Base-by-base conservation (phyloP, 1,284 basidiomycete species). In the Amylostereum areolatum region DNA sequence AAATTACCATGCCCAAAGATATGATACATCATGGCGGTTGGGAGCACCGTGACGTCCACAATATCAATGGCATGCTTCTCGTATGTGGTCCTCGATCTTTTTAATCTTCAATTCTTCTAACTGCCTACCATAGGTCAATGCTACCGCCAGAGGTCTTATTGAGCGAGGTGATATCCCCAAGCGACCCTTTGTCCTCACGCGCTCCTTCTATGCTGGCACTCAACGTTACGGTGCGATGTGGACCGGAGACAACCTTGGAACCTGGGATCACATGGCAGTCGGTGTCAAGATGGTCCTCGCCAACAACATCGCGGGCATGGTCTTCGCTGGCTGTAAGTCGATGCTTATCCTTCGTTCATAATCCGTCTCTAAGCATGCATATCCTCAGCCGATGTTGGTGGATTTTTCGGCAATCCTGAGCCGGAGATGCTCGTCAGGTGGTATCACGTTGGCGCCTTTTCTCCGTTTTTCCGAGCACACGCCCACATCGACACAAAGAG, bases 401-500 rank as follows among this genome's bases (percentile, higher is more conserved):
- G 96, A 12, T 99, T 98, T 83, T 99, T 99, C 63, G 96, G 96
- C 44, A 97, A 99, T 67, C 96, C 97, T 0, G 80, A 86, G 36
- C 77, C 86, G 1, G 96, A 99, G 64, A 92, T 98, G 82, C 84
- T 99, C 30, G 85, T 96, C 6, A 80, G 97, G 35, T 99, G 96
- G 96, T 98, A 99, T 64, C 92, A 92, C 71, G 87, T 95, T 34
- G 97, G 96, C 29, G 83, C 87, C 9, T 41, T 28, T 97, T 98
- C 67, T 87, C 96, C 96, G 3, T 99, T 99, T 81, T 96, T 99
- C 86, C 83, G 96, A 47, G 96, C 96, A 0, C 97, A 99, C 67
- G 97, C 96, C 4, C 95, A 98, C 66, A 88, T 97, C 59, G 97
- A 99, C 67, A 97, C 96, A 40, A 99, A 98, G 72, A 84, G 97